Conservation (phyloP, 1,284 basidiomycete genomes). For the Entoloma clypeatum region DNA sequence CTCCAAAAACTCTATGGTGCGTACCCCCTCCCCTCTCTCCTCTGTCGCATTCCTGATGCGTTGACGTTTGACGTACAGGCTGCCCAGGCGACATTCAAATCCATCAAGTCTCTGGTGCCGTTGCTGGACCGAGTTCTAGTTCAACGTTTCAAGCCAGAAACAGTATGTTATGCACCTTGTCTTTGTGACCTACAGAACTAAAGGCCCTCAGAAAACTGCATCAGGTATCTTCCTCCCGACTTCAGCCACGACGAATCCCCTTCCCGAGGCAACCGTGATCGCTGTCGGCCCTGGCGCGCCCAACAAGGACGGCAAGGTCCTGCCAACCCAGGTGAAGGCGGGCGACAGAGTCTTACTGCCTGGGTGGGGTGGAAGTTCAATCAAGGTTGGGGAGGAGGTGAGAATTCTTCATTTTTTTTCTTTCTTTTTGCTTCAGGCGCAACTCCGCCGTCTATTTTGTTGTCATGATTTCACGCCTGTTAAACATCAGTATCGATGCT, state of each 20-base stretch:
- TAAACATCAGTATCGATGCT: conserved; percentile 11
- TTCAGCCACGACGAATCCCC: conserved; percentile 75
- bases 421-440: too few species aligned
- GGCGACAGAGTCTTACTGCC: conserved; percentile 94
- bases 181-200: not conserved
- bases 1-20: too few species aligned
- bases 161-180: conserved; percentile 47
- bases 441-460: too few species aligned
- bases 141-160: conserved; percentile 94
- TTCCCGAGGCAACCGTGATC: conserved; percentile 96
- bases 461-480: too few species aligned
- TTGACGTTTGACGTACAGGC: conserved; percentile 39
- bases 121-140: conserved; percentile 96
- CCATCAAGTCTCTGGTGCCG: conserved; percentile 88
- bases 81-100: conserved; percentile 86
- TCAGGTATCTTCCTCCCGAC: conserved; percentile 92
- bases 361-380: conserved; percentile 92
- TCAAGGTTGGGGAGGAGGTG: conserved; percentile 97
- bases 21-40: too few species aligned
- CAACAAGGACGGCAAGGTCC: conserved; percentile 78
- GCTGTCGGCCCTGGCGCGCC: conserved; percentile 92
- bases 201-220: conserved; percentile 79
- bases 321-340: conserved; percentile 79
- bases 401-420: conserved; percentile 28
- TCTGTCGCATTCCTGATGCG: too few species aligned